Evolutionary conservation across 306 rosid genomes (phyloP).

Genomic region (Inga oerstediana): DNA sequence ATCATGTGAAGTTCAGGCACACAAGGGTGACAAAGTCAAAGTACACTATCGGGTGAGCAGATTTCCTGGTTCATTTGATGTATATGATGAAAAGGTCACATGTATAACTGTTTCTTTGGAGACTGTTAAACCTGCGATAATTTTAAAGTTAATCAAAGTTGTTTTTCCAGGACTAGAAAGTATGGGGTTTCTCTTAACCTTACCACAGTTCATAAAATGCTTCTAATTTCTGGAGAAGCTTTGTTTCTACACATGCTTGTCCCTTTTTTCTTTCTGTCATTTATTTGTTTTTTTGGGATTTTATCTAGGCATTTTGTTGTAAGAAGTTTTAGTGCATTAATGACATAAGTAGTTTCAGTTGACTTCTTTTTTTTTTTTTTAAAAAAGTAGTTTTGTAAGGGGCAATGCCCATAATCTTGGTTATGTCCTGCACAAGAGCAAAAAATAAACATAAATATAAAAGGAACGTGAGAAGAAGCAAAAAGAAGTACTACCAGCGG

Average conservation of each 20-base stretch:
- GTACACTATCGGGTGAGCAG: constrained; percentile 89
- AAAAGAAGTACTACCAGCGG: not conserved
- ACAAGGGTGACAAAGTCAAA: constrained; percentile 87
- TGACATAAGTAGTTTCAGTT: too few relatives aligned
- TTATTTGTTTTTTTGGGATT: not conserved
- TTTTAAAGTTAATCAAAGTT: not conserved
- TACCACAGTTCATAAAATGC: not conserved
- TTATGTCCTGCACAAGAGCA: not conserved
- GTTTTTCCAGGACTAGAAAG: not conserved
- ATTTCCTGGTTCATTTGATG: constrained; percentile 26
- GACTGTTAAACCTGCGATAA: not conserved
- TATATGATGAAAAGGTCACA: constrained; percentile 6
- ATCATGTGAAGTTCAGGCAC: constrained; percentile 85
- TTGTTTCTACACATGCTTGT: not conserved
- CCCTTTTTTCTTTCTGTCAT: not conserved
- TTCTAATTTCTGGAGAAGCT: not conserved
- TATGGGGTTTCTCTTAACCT: not conserved
- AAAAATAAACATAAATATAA: not conserved
- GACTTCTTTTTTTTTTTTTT: too few relatives aligned
- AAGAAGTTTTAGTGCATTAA: too few relatives aligned
- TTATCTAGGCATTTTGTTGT: not conserved
- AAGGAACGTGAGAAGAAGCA: not conserved
- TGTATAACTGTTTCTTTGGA: not conserved
- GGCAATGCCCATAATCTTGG: not conserved
- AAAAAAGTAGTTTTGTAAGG: too few relatives aligned